Base-by-base conservation (phyloP, 1,139 yeast genomes). In the Yamadazyma trypodendri region DNA sequence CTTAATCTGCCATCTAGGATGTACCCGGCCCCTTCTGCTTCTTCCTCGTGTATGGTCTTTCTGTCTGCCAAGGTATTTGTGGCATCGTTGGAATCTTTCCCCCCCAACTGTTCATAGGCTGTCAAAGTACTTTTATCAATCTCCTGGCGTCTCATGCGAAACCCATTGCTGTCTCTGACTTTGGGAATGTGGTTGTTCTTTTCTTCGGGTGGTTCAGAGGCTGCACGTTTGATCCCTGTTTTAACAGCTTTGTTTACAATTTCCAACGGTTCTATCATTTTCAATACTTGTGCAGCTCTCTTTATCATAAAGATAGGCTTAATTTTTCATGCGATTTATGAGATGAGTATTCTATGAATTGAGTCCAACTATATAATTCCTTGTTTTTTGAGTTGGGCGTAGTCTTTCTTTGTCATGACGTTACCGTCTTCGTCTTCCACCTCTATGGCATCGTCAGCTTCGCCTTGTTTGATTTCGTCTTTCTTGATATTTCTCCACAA, bases 401-500 rank as follows among this genome's bases (percentile, higher is more conserved):
- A 90, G 32, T 88, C 92, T 51, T 79, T 77, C 48, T 81, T 83
- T 24, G 84, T 75, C 95, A 92, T 84, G 15, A 88, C 96, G 56
- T 92, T 90, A 7, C 97, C 98, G 23, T 87, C 89, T 2, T 79
- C 83, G 55, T 92, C 97, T 57, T 90, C 97, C 36, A 89, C 86
- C 58, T 90, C 95, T 6, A 83, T 74, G 0, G 81, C 78, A 44
- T 75, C 73, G 41, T 81, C 88, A 15, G 56, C 55, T 37, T 71
- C 71, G 14, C 63, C 69, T 24, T 70, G 72, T 39, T 60, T 61
- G 2, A 52, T 46, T 16, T 59, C 58, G 27, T 72, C 72, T 28
- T 59, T 58, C 44, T 68, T 67, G 8, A 82, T 45, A 31, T 59
- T 64, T 2, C 67, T 64, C 79, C 85, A 77, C 30, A 92, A 55